These are phyloP conservation scores for Russula vinacea DNA, from an alignment of 768 basidiomycete genomes.

Conservation along the genomic window DNA sequence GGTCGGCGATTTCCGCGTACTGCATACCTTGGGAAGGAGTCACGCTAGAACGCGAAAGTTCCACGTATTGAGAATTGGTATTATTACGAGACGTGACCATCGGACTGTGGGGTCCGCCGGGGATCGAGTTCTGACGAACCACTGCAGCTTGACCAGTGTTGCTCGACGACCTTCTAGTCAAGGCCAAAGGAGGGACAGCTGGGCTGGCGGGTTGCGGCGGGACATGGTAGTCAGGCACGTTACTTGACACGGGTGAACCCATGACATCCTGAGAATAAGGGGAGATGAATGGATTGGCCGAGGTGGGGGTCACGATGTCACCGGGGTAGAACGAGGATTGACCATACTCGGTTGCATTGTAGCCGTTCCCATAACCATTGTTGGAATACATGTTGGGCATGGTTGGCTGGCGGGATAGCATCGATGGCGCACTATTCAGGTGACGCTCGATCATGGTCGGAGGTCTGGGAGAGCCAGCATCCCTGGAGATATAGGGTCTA, in stretches of 20 bases:
- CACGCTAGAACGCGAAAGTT: slow-evolving; percentile 64
- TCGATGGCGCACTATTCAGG: slow-evolving; percentile 34
- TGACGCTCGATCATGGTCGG: slow-evolving; percentile 64
- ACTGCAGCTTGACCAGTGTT: slow-evolving; percentile 1
- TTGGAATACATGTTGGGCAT: slow-evolving; percentile 25
- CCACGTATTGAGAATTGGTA: slow-evolving; percentile 51
- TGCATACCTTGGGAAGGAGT: slow-evolving; percentile 74
- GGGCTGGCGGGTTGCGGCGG: not conserved
- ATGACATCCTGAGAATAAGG: slow-evolving; percentile 42
- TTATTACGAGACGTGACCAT: slow-evolving; percentile 19
- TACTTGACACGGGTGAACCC: slow-evolving; percentile 36
- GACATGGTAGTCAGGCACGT: slow-evolving; percentile 26
- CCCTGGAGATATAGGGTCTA: slow-evolving; percentile 41
- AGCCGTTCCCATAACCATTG: slow-evolving; percentile 15
- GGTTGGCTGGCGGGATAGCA: slow-evolving; percentile 22
- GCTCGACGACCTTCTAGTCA: slow-evolving; percentile 28
- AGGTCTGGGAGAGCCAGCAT: slow-evolving; percentile 50
- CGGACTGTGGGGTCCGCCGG: slow-evolving; percentile 26
- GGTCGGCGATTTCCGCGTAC: slow-evolving; percentile 66
- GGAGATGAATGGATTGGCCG: slow-evolving; percentile 41
- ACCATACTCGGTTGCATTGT: slow-evolving; percentile 35
- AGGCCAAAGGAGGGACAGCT: slow-evolving; percentile 12
- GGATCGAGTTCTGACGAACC: slow-evolving; percentile 32
- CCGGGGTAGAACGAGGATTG: slow-evolving; percentile 33
- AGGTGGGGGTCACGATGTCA: slow-evolving; percentile 33